These are phyloP conservation scores for Tetraselmis chui DNA, from an alignment of 139 green algal genomes.

Conservation along the genomic window DNA sequence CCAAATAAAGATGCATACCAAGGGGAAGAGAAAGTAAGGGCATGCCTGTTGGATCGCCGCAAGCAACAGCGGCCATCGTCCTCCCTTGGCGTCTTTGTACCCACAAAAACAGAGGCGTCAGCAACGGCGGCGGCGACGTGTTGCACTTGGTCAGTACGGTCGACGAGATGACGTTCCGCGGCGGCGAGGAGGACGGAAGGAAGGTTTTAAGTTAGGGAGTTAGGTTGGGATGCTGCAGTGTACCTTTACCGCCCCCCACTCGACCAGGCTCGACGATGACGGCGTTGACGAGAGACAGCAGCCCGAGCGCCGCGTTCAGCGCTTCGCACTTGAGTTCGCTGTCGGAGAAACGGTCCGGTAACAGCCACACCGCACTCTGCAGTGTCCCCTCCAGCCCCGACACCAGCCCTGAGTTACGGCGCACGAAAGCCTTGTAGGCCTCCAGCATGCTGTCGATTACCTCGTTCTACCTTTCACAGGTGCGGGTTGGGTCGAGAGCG, in stretches of 20 bases:
- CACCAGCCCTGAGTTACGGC: background rate
- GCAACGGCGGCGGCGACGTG: background rate
- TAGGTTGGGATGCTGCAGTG: no score
- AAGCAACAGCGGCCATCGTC: background rate
- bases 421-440: background rate
- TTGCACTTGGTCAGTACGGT: no score
- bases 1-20: background rate
- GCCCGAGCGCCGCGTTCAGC: conserved; percentile 28
- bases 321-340: conserved; percentile 34
- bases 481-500: no score
- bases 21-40: background rate
- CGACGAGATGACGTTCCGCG: no score
- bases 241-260: background rate
- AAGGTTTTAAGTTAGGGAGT: no score
- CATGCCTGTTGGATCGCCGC: background rate
- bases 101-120: no score
- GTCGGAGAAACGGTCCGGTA: conserved; percentile 43
- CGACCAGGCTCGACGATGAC: conserved; percentile 17
- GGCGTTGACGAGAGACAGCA: conserved; percentile 34
- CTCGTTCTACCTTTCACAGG: no score
- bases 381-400: background rate
- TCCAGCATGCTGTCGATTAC: no score
- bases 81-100: background rate
- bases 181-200: no score
- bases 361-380: conserved; percentile 22